These are phyloP conservation scores for Stephanodiscus triporus DNA, from an alignment of 108 stramenopile species.

Conservation along the genomic window DNA sequence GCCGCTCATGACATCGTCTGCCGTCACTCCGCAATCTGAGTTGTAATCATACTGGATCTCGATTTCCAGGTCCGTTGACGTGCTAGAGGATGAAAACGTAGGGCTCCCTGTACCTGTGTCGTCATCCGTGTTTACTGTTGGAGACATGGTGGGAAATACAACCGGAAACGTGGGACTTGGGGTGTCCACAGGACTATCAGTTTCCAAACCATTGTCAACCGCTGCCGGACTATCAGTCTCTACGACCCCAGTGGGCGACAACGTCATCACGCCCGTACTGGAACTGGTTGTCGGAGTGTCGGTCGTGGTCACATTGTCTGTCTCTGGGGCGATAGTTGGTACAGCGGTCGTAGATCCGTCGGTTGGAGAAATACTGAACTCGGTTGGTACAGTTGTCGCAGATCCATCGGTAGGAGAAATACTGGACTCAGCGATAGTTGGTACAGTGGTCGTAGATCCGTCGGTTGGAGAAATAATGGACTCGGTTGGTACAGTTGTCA, in stretches of 20 bases:
- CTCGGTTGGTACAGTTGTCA: no score
- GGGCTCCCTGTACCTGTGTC: no score
- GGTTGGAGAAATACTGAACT: no score
- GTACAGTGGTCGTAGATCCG: no score
- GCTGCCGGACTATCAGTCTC: not conserved
- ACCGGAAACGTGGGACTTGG: not conserved
- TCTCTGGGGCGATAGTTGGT: not conserved
- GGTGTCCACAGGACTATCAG: not conserved
- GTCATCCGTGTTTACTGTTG: not conserved
- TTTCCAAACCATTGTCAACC: not conserved
- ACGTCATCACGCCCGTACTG: not conserved
- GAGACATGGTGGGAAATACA: not conserved
- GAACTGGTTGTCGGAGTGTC: not conserved
- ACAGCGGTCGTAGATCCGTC: no score
- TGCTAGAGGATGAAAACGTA: not conserved
- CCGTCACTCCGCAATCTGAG: slow-evolving; percentile 46
- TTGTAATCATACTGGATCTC: slow-evolving; percentile 14
- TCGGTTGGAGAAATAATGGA: no score
- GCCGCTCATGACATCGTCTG: slow-evolving; percentile 34
- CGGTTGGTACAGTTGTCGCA: not conserved
- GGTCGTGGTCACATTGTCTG: not conserved
- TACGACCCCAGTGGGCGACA: not conserved
- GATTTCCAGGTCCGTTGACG: not conserved
- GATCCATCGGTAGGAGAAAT: no score
- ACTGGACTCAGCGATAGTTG: no score